Evolutionary conservation across 2,329 filamentous ascomycete genomes (phyloP).

Genomic region (Penicillium sp.): DNA sequence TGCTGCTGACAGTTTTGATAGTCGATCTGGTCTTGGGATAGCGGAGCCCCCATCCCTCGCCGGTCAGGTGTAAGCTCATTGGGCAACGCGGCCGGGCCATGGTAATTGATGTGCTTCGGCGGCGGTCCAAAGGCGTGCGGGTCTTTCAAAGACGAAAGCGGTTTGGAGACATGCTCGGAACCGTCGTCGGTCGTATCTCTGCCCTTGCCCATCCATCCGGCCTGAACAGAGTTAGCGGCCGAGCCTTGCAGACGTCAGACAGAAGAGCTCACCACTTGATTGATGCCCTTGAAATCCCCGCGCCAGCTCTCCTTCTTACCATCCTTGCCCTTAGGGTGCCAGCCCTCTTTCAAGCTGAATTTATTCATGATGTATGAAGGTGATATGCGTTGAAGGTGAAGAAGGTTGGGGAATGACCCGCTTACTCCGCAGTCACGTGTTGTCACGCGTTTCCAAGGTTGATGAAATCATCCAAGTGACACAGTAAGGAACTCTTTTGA

Average conservation of each 20-base stretch:
- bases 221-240: slow-evolving; percentile 37
- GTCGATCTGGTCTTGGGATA: slow-evolving; percentile 38
- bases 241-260: slow-evolving; percentile 4
- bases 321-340: slow-evolving; percentile 52
- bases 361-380: slow-evolving; percentile 40
- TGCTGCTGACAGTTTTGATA: slow-evolving; percentile 30
- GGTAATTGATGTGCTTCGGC: slow-evolving; percentile 60
- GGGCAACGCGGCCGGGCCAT: slow-evolving; percentile 43
- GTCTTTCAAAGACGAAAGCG: slow-evolving; percentile 68
- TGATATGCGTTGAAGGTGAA: neutral
- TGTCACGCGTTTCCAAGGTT: no score
- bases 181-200: slow-evolving; percentile 33
- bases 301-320: slow-evolving; percentile 53
- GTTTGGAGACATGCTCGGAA: slow-evolving; percentile 54
- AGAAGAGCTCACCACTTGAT: slow-evolving; percentile 48
- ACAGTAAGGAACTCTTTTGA: neutral
- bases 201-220: slow-evolving; percentile 56
- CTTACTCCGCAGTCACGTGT: slow-evolving; percentile 14
- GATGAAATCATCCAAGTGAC: neutral
- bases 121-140: slow-evolving; percentile 75
- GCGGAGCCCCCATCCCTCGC: slow-evolving; percentile 42
- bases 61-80: slow-evolving; percentile 45
- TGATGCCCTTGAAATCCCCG: slow-evolving; percentile 54
- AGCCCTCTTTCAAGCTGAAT: slow-evolving; percentile 49
- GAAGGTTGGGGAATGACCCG: neutral